Percentiles rank a stretch among this genome's conserved stretches.
Conservation (phyloP, 2,329 filamentous ascomycete genomes). For the Aquanectria penicillioides region DNA sequence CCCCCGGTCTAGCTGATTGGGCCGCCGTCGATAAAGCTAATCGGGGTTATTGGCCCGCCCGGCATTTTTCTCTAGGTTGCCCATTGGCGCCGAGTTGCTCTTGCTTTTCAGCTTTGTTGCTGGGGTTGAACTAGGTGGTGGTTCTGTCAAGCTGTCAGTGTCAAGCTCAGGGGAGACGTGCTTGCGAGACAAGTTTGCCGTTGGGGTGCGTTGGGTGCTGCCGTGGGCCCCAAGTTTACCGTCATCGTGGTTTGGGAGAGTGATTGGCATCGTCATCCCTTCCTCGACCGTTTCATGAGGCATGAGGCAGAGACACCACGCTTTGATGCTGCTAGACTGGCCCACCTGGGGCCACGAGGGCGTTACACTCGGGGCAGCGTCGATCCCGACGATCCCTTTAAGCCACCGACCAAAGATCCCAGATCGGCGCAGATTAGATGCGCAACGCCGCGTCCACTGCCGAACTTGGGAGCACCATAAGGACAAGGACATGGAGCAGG, state of each 20-base stretch:
- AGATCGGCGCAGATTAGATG: conserved; percentile 1
- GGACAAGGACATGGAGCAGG: too few relatives aligned
- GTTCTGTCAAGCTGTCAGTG: conserved; percentile 6
- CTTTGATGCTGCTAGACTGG: not conserved
- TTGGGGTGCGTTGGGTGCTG: too few relatives aligned
- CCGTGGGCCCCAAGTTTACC: not conserved
- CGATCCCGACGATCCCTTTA: conserved; percentile 1
- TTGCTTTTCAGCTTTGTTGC: not conserved
- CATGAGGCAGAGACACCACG: conserved; percentile 20
- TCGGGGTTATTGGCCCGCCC: not conserved
- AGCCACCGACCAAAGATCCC: not conserved
- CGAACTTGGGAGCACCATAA: not conserved
- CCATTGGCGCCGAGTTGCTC: not conserved
- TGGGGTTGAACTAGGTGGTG: not conserved
- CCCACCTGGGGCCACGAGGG: not conserved
- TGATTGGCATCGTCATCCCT: not conserved
- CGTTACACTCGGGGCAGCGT: conserved; percentile 4
- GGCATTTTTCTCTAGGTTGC: not conserved
- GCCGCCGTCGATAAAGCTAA: not conserved
- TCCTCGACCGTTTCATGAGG: conserved; percentile 3
- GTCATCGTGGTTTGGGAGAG: too few relatives aligned
- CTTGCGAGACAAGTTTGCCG: conserved; percentile 1
- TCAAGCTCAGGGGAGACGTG: not conserved
- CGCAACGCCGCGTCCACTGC: not conserved
- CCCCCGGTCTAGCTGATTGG: conserved; percentile 9